Evolutionary conservation across 306 rosid species (phyloP).

Genomic region (Notholithocarpus densiflorus): DNA sequence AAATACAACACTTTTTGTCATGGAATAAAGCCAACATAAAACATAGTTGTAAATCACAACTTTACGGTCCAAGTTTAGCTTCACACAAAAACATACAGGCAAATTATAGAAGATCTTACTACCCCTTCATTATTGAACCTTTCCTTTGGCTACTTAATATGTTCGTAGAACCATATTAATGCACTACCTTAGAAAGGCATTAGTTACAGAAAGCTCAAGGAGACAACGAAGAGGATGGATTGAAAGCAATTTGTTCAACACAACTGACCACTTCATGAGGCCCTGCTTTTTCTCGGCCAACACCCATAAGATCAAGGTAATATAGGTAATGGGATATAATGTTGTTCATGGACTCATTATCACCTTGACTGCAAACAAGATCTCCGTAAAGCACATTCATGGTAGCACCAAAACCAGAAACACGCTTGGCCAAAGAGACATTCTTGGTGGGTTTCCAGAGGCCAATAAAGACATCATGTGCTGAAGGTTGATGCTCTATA

Average conservation of each 20-base stretch:
- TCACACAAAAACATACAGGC: no score
- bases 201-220: constrained; percentile 22
- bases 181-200: not conserved
- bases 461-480: constrained; percentile 80
- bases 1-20: no score
- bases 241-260: constrained; percentile 71
- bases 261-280: constrained; percentile 55
- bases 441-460: constrained; percentile 90
- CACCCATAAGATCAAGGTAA: constrained; percentile 79
- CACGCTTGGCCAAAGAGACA: constrained; percentile 58
- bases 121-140: not conserved
- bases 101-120: not conserved
- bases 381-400: constrained; percentile 91
- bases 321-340: constrained; percentile 70
- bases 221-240: constrained; percentile 54
- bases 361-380: constrained; percentile 65
- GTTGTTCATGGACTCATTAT: constrained; percentile 72
- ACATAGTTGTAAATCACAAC: no score
- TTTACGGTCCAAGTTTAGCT: no score
- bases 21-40: no score
- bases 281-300: constrained; percentile 68
- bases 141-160: not conserved
- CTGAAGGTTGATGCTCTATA: constrained; percentile 73
- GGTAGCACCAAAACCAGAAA: constrained; percentile 84
- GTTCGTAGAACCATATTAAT: constrained; percentile 6